Evolutionary conservation across 1,284 basidiomycete species (phyloP).

Genomic region (Rhodotorula sp.): DNA sequence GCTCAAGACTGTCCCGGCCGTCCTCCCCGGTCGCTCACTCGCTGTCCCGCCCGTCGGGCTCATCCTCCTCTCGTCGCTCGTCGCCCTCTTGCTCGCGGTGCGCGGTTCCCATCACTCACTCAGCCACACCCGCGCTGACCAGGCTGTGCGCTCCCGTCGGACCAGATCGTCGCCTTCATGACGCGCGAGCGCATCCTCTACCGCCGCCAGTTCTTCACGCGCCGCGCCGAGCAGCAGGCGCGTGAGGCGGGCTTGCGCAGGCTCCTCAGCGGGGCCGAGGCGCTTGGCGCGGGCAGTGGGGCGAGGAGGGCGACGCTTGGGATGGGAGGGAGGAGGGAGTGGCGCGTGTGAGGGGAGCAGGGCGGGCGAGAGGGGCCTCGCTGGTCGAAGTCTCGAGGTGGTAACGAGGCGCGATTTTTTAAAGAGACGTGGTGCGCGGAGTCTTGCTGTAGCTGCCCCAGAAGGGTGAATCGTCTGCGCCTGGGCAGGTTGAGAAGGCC

Average conservation of each 20-base stretch:
- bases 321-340: too few relatives aligned
- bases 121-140: neutral
- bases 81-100: constrained; percentile 6
- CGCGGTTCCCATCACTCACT: neutral
- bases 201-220: constrained; percentile 20
- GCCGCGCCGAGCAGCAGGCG: constrained; percentile 3
- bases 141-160: too few relatives aligned
- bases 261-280: neutral
- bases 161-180: constrained; percentile 30
- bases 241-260: neutral
- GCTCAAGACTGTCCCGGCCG: neutral
- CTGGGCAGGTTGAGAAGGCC: too few relatives aligned
- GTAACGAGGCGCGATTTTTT: too few relatives aligned
- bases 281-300: neutral
- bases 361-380: too few relatives aligned
- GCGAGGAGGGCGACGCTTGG: neutral
- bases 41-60: constrained; percentile 27
- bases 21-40: constrained; percentile 17
- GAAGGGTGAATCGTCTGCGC: too few relatives aligned
- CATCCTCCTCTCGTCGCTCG: constrained; percentile 6
- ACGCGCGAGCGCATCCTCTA: constrained; percentile 33
- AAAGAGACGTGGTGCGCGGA: too few relatives aligned
- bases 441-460: too few relatives aligned
- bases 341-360: too few relatives aligned
- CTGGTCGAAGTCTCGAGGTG: too few relatives aligned